Percentiles rank a stretch among this genome's conserved stretches.
Conservation (phyloP, 208 protist genomes). For the Crithidia thermophila region DNA sequence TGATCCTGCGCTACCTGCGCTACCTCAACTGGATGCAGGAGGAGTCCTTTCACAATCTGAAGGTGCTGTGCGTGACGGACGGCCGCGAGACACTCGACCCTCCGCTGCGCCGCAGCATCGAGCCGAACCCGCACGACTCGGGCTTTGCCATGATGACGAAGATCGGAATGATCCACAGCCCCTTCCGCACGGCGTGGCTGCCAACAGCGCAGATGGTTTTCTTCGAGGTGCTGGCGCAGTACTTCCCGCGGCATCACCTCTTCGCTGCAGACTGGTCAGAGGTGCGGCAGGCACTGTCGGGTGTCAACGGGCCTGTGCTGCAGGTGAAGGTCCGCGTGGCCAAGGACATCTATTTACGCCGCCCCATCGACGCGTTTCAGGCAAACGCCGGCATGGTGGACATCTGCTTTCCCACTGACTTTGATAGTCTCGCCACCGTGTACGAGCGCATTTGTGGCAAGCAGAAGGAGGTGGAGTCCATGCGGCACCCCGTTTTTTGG, state of each 20-base stretch:
- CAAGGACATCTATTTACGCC: constrained; percentile 76
- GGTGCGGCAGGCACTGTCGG: constrained; percentile 66
- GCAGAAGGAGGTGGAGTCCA: constrained; percentile 67
- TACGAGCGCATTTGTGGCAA: constrained; percentile 71
- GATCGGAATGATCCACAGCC: constrained; percentile 72
- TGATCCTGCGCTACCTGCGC: constrained; percentile 85
- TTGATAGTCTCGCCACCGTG: constrained; percentile 66
- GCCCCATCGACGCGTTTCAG: constrained; percentile 57
- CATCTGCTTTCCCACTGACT: constrained; percentile 90
- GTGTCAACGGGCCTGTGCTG: constrained; percentile 78
- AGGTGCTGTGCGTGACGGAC: constrained; percentile 82
- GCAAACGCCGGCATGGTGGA: constrained; percentile 86
- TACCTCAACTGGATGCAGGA: constrained; percentile 90
- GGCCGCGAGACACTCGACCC: constrained; percentile 80
- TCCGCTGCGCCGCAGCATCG: constrained; percentile 52
- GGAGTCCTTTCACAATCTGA: constrained; percentile 83
- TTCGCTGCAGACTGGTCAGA: constrained; percentile 75
- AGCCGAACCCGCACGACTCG: constrained; percentile 62
- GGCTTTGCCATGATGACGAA: constrained; percentile 62
- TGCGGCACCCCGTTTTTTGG: constrained; percentile 86
- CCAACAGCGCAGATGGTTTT: constrained; percentile 83
- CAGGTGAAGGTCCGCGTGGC: constrained; percentile 86
- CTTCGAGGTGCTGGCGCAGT: constrained; percentile 69
- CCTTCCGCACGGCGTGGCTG: constrained; percentile 74
- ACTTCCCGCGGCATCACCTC: constrained; percentile 86